Evolutionary conservation across 2,329 filamentous ascomycete genomes (phyloP).

Genomic region (Parafenestella ontariensis): DNA sequence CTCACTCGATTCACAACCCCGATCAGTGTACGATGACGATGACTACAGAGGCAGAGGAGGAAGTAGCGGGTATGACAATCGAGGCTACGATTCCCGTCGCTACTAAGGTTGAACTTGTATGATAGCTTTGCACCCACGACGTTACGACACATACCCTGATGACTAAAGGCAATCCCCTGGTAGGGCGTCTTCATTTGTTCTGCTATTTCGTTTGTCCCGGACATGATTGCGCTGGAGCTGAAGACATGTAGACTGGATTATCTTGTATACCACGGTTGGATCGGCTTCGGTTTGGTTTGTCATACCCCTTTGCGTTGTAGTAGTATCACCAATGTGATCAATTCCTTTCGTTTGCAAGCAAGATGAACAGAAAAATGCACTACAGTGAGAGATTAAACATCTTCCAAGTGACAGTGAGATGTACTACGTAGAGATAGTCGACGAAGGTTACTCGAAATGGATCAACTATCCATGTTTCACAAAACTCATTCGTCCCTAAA

Average conservation of each 20-base stretch:
- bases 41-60: constrained; percentile 36
- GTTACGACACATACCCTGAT: constrained; percentile 2
- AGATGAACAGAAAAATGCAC: too few relatives aligned
- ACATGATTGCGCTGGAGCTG: not conserved
- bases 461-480: too few relatives aligned
- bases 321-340: not conserved
- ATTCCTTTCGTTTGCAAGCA: not conserved
- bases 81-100: constrained; percentile 38
- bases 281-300: not conserved
- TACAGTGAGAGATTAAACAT: too few relatives aligned
- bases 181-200: not conserved
- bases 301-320: not conserved
- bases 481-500: too few relatives aligned
- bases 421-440: too few relatives aligned
- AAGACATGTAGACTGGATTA: not conserved
- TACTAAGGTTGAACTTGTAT: constrained; percentile 25
- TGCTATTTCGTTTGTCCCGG: constrained; percentile 1
- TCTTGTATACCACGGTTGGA: constrained; percentile 6
- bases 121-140: not conserved
- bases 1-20: constrained; percentile 36
- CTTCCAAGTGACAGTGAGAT: too few relatives aligned
- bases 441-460: too few relatives aligned
- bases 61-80: constrained; percentile 37
- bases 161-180: not conserved
- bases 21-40: constrained; percentile 42